Conservation (phyloP, 495 filamentous ascomycete genomes). For the Penicillium verhagenii region DNA sequence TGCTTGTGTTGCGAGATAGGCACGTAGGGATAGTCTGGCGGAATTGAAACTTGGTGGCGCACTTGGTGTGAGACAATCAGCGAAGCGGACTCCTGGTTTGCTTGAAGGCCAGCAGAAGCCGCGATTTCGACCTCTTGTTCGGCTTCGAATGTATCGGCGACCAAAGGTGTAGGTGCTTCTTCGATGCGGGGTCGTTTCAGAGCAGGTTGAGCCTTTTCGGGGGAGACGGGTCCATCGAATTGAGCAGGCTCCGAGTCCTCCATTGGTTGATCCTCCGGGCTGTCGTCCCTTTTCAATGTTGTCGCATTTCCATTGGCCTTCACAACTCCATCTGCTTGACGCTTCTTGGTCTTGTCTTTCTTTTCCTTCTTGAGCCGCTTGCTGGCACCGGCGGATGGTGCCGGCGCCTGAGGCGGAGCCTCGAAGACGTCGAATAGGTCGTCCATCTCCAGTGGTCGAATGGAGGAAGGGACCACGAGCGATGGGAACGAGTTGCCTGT, state of each 20-base stretch:
- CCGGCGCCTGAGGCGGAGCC: conserved; percentile 52
- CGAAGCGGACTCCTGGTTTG: conserved; percentile 58
- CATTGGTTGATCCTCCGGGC: neutral
- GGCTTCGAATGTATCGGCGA: conserved; percentile 95
- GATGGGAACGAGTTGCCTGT: conserved; percentile 7
- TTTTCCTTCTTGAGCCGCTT: conserved; percentile 48
- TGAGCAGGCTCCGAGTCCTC: conserved; percentile 13
- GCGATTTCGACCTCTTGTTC: conserved; percentile 87
- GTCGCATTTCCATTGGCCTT: conserved; percentile 49
- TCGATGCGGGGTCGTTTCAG: conserved; percentile 76
- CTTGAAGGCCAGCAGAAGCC: conserved; percentile 76
- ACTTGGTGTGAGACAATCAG: conserved; percentile 93
- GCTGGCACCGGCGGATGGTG: conserved; percentile 25
- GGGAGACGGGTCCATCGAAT: conserved; percentile 29
- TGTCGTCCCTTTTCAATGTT: conserved; percentile 50
- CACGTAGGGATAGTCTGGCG: conserved; percentile 88
- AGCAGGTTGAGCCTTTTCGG: conserved; percentile 49
- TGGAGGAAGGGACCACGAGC: conserved; percentile 14
- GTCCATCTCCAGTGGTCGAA: conserved; percentile 55
- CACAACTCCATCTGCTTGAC: conserved; percentile 74
- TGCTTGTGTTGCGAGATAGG: conserved; percentile 88
- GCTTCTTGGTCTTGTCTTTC: conserved; percentile 66
- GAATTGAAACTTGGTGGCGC: conserved; percentile 93
- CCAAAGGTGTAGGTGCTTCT: conserved; percentile 71
- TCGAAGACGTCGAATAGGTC: conserved; percentile 86